Conservation (phyloP, 345 rosid species). For the Lumnitzera racemosa region DNA sequence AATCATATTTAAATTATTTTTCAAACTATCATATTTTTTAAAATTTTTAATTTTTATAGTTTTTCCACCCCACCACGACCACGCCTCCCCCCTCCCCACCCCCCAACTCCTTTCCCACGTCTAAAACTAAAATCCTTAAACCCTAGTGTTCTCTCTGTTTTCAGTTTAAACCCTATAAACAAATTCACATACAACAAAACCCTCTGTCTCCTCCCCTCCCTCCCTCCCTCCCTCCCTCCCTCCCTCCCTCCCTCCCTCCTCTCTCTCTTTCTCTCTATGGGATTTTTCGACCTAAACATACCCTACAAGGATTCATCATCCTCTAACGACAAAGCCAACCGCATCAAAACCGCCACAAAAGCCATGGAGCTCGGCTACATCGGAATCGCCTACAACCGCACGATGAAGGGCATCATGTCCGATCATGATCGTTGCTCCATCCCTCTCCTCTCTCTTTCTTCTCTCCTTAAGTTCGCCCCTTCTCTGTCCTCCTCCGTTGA, state of each 20-base stretch:
- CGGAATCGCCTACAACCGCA: slow-evolving; percentile 56
- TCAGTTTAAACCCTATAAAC: no score
- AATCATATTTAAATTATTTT: no score
- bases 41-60: no score
- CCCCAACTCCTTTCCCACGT: no score
- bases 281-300: slow-evolving; percentile 69
- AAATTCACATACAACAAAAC: no score
- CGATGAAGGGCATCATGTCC: slow-evolving; percentile 49
- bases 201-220: no score
- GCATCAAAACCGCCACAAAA: slow-evolving; percentile 46
- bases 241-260: not conserved
- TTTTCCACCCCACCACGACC: no score
- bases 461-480: slow-evolving; percentile 54
- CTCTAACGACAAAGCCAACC: slow-evolving; percentile 20
- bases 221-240: not conserved
- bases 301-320: slow-evolving; percentile 35
- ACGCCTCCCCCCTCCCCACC: no score
- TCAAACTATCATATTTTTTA: no score
- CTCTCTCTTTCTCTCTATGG: slow-evolving; percentile 29
- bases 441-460: slow-evolving; percentile 48
- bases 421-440: slow-evolving; percentile 56
- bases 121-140: no score
- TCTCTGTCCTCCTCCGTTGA: slow-evolving; percentile 52
- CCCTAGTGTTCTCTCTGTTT: no score
- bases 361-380: slow-evolving; percentile 76